Evolutionary conservation across 73 alveolate genomes (phyloP), one percentile per base, ranked within the genome.

Genomic region (Paraurostyla sp.): DNA sequence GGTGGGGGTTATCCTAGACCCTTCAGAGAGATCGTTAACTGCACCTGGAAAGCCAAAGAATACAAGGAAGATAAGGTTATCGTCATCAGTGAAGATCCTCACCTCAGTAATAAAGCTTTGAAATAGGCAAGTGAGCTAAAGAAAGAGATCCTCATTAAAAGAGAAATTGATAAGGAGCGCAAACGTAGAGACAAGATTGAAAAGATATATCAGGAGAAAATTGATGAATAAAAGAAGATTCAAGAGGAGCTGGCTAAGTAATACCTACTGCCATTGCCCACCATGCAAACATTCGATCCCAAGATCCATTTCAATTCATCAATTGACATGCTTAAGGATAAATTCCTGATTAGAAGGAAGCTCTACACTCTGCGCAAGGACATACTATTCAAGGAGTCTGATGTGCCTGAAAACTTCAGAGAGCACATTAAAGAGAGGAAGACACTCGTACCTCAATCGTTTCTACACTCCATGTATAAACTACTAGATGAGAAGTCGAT

Each of bases 1-100:
- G 93, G 93, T 45, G 93, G 93, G 0, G 87, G 87, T 20, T 85
- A 85, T 43, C 93, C 93, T 22, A 43, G 93, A 69, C 93, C 93
- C 27, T 85, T 85, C 41, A 18, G 58, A 32, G 93, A 85, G 45
- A 58, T 71, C 0, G 65, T 85, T 20, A 25, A 43, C 35, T 27
- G 71, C 27, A 38, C 71, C 40, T 85, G 93, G 93, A 43, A 65
- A 83, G 58, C 75, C 62, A 85, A 85, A n/a, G 91, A 81, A 0
- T 76, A 83, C 63, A 36, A 38, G 1, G 76, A 43, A 18, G 87
- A 71, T 50, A 22, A 73, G 27, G 87, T 49, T 9, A 71, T 85
- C 6, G 88, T 45, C 16, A 71, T 85, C 15, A 43, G 81, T 71
- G 85, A 85, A 71, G 87, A 71, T 52, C 93, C 93, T 16, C 62